These are phyloP conservation scores for Arthrobotrys entomopaga DNA, from an alignment of 2,329 filamentous ascomycete species.

Conservation along the genomic window DNA sequence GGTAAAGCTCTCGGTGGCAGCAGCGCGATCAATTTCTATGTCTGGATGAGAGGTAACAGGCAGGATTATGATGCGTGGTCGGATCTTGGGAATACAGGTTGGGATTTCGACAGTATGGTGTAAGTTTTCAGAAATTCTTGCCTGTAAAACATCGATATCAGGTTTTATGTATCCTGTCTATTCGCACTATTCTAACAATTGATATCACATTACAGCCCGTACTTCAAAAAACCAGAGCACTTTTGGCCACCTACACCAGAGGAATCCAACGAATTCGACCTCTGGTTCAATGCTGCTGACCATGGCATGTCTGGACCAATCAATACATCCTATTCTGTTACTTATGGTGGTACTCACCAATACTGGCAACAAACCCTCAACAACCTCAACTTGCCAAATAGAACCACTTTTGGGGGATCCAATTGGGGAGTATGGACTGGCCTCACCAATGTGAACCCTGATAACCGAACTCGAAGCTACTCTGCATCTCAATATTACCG, in stretches of 20 bases:
- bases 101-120: slow-evolving; percentile 68
- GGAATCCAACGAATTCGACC: slow-evolving; percentile 19
- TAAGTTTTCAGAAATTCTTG: slow-evolving; percentile 10
- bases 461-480: slow-evolving; percentile 62
- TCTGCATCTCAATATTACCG: slow-evolving; percentile 63
- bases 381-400: slow-evolving; percentile 61
- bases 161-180: not conserved
- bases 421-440: slow-evolving; percentile 64
- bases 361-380: slow-evolving; percentile 65
- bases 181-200: no score
- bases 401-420: slow-evolving; percentile 61
- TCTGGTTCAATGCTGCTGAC: slow-evolving; percentile 20
- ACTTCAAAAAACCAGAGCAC: slow-evolving; percentile 54
- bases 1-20: slow-evolving; percentile 60
- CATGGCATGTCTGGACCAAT: slow-evolving; percentile 52
- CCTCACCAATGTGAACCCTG: slow-evolving; percentile 61
- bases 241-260: slow-evolving; percentile 22
- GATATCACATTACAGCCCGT: slow-evolving; percentile 18
- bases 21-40: slow-evolving; percentile 60
- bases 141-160: no score
- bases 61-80: slow-evolving; percentile 70
- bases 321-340: slow-evolving; percentile 55
- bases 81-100: slow-evolving; percentile 69
- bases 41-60: slow-evolving; percentile 63
- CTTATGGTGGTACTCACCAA: slow-evolving; percentile 63